phyloP scores from a whole-genome alignment of 495 filamentous ascomycete species.

The Entonaema liquescens region DNA sequence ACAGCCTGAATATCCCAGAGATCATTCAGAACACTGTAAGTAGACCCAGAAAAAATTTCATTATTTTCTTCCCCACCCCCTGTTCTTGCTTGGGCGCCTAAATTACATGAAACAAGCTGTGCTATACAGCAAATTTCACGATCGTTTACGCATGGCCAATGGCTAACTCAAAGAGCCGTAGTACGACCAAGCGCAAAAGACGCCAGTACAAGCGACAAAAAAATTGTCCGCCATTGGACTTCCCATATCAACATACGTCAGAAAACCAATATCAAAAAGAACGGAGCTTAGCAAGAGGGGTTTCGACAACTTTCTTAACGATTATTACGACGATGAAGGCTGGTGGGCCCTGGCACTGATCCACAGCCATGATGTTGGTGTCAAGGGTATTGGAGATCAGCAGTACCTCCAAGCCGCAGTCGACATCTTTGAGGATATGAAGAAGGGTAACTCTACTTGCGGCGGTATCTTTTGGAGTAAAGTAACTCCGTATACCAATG shows the following conservation, averaged over 20 bases:
- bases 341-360: slow-evolving; percentile 78
- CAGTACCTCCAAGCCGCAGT: slow-evolving; percentile 65
- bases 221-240: slow-evolving; percentile 41
- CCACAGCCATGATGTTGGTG: slow-evolving; percentile 66
- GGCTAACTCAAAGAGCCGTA: slow-evolving; percentile 13
- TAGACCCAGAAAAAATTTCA: slow-evolving; percentile 1
- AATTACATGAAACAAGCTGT: background rate
- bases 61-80: background rate
- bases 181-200: slow-evolving; percentile 51
- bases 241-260: slow-evolving; percentile 46
- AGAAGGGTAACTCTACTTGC: slow-evolving; percentile 61
- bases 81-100: background rate
- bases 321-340: slow-evolving; percentile 75
- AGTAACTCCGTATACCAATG: slow-evolving; percentile 66
- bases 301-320: slow-evolving; percentile 64
- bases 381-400: slow-evolving; percentile 54
- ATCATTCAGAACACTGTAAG: slow-evolving; percentile 55
- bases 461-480: slow-evolving; percentile 80
- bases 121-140: background rate
- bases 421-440: slow-evolving; percentile 69
- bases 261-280: slow-evolving; percentile 26
- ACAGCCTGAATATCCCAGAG: slow-evolving; percentile 45
- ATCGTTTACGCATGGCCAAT: background rate
- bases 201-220: slow-evolving; percentile 45
- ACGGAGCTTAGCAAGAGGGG: slow-evolving; percentile 42